phyloP scores from a whole-genome alignment of 176 grass and related monocot species.

The Rhynchospora breviuscula region DNA sequence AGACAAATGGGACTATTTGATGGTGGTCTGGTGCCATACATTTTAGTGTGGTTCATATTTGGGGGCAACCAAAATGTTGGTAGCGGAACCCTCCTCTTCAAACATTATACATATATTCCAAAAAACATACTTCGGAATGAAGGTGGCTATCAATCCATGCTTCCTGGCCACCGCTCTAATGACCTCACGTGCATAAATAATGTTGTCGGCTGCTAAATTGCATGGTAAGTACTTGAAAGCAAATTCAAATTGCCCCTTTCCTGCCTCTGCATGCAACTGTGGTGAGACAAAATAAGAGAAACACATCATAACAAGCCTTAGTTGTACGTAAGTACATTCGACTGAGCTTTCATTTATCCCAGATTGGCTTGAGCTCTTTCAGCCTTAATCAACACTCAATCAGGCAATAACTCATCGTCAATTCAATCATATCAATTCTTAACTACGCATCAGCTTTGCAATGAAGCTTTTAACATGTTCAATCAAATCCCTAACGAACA shows the following conservation, averaged over 20 bases:
- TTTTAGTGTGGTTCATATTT: too few relatives aligned
- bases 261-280: conserved; percentile 89
- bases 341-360: neutral
- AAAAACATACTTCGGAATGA: conserved; percentile 68
- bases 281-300: neutral
- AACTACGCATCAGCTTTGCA: neutral
- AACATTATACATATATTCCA: too few relatives aligned
- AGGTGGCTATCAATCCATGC: conserved; percentile 69
- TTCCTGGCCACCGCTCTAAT: conserved; percentile 84
- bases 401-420: neutral
- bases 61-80: too few relatives aligned
- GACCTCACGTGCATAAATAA: conserved; percentile 86
- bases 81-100: too few relatives aligned
- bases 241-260: conserved; percentile 91
- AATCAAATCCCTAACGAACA: too few relatives aligned
- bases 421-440: neutral
- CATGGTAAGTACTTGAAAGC: conserved; percentile 70
- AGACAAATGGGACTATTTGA: neutral
- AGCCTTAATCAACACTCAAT: neutral
- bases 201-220: conserved; percentile 85
- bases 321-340: neutral
- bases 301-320: neutral
- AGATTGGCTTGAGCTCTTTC: neutral
- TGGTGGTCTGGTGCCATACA: too few relatives aligned
- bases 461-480: too few relatives aligned